Conservation (phyloP, 257 asterid species). For the Craterostigma plantagineum region DNA sequence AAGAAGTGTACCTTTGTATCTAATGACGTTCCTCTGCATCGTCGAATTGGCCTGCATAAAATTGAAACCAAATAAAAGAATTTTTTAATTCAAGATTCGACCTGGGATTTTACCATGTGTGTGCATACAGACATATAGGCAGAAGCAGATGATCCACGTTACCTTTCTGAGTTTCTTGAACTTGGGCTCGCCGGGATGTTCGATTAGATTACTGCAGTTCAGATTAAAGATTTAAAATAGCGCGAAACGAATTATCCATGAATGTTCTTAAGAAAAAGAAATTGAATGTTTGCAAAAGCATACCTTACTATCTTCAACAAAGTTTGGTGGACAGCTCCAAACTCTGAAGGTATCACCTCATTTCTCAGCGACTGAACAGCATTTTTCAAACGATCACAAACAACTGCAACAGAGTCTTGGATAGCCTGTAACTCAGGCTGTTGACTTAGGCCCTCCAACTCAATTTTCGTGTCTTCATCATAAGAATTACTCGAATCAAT, state of each 20-base stretch:
- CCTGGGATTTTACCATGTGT: too few relatives aligned
- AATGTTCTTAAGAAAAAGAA: conserved; percentile 1
- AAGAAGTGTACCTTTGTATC: conserved; percentile 18
- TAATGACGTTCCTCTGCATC: conserved; percentile 47
- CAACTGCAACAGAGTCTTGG: conserved; percentile 58
- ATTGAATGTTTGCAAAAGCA: conserved; percentile 2
- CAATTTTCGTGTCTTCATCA: too few relatives aligned
- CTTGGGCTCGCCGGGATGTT: conserved; percentile 59
- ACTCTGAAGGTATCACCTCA: conserved; percentile 33
- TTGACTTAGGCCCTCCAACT: too few relatives aligned
- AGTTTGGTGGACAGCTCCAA: conserved; percentile 31
- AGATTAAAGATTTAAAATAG: conserved; percentile 3
- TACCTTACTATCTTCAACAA: conserved; percentile 46
- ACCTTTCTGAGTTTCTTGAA: conserved; percentile 79
- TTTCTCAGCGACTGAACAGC: conserved; percentile 40
- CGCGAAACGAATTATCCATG: too few relatives aligned
- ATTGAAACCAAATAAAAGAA: too few relatives aligned
- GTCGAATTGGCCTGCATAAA: too few relatives aligned
- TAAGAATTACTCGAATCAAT: conserved; percentile 9
- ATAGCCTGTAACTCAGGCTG: conserved; percentile 62
- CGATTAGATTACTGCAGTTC: conserved; percentile 61
- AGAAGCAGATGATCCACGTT: too few relatives aligned
- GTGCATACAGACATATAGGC: too few relatives aligned
- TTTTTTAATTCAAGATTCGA: too few relatives aligned
- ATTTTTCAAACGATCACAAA: conserved; percentile 52